These are phyloP conservation scores for Metarhizium rileyi DNA, from an alignment of 2,329 filamentous ascomycete genomes.

Conservation along the genomic window DNA sequence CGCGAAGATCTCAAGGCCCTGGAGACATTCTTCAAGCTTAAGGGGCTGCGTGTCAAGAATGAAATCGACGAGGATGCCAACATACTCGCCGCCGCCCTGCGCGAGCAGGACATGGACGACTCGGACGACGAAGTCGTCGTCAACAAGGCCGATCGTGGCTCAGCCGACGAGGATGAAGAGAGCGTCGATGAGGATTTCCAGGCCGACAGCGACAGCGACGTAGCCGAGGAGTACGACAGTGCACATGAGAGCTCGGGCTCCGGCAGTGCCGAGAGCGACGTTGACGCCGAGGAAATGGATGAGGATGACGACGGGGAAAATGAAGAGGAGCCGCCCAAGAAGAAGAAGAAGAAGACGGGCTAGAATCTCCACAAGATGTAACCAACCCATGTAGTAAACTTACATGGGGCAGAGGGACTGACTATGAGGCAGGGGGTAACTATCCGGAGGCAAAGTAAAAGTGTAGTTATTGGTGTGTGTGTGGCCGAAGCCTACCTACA, in stretches of 20 bases:
- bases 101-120: conserved; percentile 72
- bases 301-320: conserved; percentile 31
- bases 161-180: conserved; percentile 92
- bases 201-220: conserved; percentile 84
- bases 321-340: conserved; percentile 37
- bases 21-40: conserved; percentile 96
- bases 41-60: conserved; percentile 93
- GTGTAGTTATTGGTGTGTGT: too few species aligned
- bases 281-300: conserved; percentile 35
- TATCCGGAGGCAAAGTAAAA: too few species aligned
- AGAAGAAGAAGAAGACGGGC: conserved; percentile 40
- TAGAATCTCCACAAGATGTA: background rate
- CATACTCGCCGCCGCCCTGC: conserved; percentile 67
- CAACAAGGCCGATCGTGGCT: conserved; percentile 67
- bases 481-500: too few species aligned
- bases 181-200: conserved; percentile 94
- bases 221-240: conserved; percentile 92
- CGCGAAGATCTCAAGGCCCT: conserved; percentile 92
- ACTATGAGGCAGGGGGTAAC: too few species aligned
- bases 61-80: conserved; percentile 94
- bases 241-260: conserved; percentile 78
- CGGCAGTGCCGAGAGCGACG: conserved; percentile 46
- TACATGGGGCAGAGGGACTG: background rate
- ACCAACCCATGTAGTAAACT: too few species aligned
- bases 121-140: conserved; percentile 75